Percentiles rank a stretch among this genome's conserved stretches.
Evolutionary conservation across 177 flowering plant genomes (phyloP).

Genomic region (Tripterygium wilfordii): DNA sequence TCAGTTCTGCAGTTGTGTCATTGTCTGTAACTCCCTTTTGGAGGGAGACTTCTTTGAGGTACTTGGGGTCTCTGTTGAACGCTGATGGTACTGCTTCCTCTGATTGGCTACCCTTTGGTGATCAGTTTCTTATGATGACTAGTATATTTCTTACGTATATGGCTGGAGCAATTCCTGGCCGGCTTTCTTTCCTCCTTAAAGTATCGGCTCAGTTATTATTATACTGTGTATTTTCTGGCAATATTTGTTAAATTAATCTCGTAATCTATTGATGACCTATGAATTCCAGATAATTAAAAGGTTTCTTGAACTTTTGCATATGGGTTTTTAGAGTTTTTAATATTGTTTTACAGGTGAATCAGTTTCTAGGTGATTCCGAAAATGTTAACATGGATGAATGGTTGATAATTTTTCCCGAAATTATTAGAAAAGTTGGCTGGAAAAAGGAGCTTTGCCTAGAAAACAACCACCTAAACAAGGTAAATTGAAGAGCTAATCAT

Average conservation of each 20-base stretch:
- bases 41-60: constrained; percentile 21
- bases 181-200: constrained; percentile 12
- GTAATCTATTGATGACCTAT: no score
- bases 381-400: constrained; percentile 27
- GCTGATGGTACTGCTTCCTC: constrained; percentile 32
- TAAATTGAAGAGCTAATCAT: constrained; percentile 8
- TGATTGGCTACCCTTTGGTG: constrained; percentile 51
- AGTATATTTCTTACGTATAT: constrained; percentile 70
- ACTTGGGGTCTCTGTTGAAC: constrained; percentile 43
- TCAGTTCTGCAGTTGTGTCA: constrained; percentile 3
- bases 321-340: background rate
- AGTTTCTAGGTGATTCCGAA: constrained; percentile 25
- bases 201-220: background rate
- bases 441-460: constrained; percentile 37
- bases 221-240: no score
- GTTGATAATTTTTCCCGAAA: constrained; percentile 23
- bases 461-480: constrained; percentile 32
- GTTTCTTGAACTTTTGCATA: background rate
- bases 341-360: constrained; percentile 43
- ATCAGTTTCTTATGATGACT: constrained; percentile 68
- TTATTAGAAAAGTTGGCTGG: constrained; percentile 56
- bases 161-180: constrained; percentile 76
- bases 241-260: no score
- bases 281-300: no score
- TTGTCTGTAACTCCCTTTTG: no score